Base-by-base conservation (phyloP, 805 yeast species). In the Priceomyces fermenticarens region DNA sequence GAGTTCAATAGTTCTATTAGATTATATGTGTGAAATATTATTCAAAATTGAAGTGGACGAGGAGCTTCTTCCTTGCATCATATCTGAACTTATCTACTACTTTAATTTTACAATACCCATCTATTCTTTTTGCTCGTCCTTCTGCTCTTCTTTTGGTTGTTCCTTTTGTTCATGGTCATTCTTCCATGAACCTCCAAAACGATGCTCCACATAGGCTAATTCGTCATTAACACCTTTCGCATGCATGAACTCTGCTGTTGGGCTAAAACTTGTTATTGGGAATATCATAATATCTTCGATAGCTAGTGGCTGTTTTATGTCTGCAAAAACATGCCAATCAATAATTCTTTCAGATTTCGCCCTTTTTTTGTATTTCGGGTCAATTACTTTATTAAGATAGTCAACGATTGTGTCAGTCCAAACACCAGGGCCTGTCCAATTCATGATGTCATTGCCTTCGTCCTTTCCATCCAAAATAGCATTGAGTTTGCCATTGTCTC, bases 341-440 rank as follows among this genome's bases (percentile, higher is more conserved):
- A 70, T 48, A 6, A 62, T 44, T 17, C 55, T 59, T 16, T 52
- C 47, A 9, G 44, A 44, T 10, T 34, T 32, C 13, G 39, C 35
- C 42, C 48, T 51, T 36, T 54, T 55, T 13, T 52, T 58, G 14
- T 53, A 58, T 2, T 55, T 54, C 2, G 62, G 45, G 44, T 64
- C 69, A 34, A 66, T 43, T n/a, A 65, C 53, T 37, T 60, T 60
- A 49, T 70, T 70, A 65, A 59, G 69, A 60, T 91, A 89, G 35
- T 76, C 80, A 61, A 93, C 88, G 15, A 93, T 72, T 8, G 78
- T 65, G 58, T 93, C 98, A 0, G 99, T 91, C 80, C 90, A 93
- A 15, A 88, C 78, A 1, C 95, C 98, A 0, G 98, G 96, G 0
- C 99, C 99, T 0, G 98, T 88, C 96, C 96, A 88, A 54, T 84